Conservation (phyloP, 345 rosid species). For the Acer yangbiense region DNA sequence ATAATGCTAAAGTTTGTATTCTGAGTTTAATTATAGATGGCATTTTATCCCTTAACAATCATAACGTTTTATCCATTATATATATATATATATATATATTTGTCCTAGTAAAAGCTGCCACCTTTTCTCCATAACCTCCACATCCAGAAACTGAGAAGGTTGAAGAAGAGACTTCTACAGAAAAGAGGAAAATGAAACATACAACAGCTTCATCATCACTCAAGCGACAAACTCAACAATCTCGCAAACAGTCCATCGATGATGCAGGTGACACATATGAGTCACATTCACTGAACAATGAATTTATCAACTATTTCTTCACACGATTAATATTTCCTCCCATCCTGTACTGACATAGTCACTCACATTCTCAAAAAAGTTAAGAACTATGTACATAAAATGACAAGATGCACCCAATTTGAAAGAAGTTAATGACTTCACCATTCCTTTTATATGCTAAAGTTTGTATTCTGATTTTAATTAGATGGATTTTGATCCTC, state of each 20-base stretch:
- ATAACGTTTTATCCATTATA: not conserved
- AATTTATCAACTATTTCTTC: not conserved
- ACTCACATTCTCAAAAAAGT: too few species aligned
- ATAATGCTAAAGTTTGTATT: not conserved
- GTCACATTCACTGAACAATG: slow-evolving; percentile 19
- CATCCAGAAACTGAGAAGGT: slow-evolving; percentile 24
- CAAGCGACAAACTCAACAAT: slow-evolving; percentile 32
- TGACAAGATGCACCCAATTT: too few species aligned
- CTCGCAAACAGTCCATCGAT: slow-evolving; percentile 21
- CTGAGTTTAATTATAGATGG: not conserved
- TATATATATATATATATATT: too few species aligned
- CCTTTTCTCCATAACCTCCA: slow-evolving; percentile 17
- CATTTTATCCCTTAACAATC: not conserved
- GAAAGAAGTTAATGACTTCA: too few species aligned
- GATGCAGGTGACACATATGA: slow-evolving; percentile 27
- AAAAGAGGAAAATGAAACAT: slow-evolving; percentile 41
- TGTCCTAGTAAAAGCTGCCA: not conserved
- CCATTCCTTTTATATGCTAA: not conserved
- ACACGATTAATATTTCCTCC: too few species aligned
- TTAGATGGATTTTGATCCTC: too few species aligned
- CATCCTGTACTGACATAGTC: too few species aligned
- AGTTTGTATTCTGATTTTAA: not conserved
- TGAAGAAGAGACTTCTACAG: slow-evolving; percentile 20
- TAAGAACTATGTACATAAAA: too few species aligned
- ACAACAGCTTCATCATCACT: slow-evolving; percentile 22